phyloP scores from a whole-genome alignment of 2,329 filamentous ascomycete species.

The Paecilomyces niveus region DNA sequence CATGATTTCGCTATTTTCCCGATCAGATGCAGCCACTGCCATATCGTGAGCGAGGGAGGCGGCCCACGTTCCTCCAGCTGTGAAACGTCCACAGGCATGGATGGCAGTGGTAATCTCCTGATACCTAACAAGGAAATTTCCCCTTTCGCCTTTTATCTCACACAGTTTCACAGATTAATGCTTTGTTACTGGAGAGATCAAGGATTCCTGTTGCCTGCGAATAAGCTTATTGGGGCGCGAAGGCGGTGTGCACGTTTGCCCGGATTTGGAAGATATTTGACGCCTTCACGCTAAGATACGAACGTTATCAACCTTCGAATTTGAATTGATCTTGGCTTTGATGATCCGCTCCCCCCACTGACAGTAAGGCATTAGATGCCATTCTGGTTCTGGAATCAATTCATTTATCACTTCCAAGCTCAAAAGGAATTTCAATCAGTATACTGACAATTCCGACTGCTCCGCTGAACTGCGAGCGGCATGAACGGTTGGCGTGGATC shows the following conservation, averaged over 20 bases:
- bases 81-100: neutral
- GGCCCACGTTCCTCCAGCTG: neutral
- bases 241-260: neutral
- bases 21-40: slow-evolving; percentile 3
- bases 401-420: neutral
- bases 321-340: neutral
- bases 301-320: neutral
- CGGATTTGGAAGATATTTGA: neutral
- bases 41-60: neutral
- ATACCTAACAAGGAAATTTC: neutral
- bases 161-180: neutral
- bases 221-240: neutral
- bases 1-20: slow-evolving; percentile 3
- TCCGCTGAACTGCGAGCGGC: neutral
- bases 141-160: neutral
- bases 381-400: neutral
- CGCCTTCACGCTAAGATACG: neutral
- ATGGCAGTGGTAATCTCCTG: neutral
- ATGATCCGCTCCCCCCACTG: neutral
- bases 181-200: neutral
- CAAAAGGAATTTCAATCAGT: neutral
- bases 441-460: neutral
- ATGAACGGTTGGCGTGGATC: neutral
- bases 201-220: neutral
- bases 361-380: no score